Evolutionary conservation across 495 filamentous ascomycete species (phyloP), one percentile per base, ranked within the genome.

Genomic region (Xylaria curta): DNA sequence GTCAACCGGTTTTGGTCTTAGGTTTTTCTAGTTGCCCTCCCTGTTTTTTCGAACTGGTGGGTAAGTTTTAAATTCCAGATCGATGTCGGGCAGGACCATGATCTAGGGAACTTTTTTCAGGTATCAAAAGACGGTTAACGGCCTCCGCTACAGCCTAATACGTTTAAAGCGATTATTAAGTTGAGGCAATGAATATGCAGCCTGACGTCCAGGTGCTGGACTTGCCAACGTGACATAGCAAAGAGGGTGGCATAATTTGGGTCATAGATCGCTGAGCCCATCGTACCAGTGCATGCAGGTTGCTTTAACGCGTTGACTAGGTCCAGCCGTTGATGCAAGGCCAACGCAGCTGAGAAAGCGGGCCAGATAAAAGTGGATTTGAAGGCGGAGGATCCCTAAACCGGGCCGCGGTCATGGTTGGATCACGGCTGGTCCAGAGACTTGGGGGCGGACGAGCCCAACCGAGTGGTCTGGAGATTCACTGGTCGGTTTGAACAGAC

Each of bases 291-390:
- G 60, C 68, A 73, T 67, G 72, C 74, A 73, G 71, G 73, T 66
- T 69, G 60, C 38, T 70, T 66, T 61, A 53, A 71, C 54, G 69
- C 68, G 58, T 75, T 71, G 66, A 71, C 72, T 68, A 77, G 71
- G 72, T 71, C 78, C 74, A 79, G 71, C 76, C 72, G 73, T 78
- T 70, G 74, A 84, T 82, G 81, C 81, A 82, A 77, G 75, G 80
- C 80, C 81, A 84, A 71, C 82, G 73, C 78, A 77, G 54, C 77
- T 73, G 62, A 64, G 71, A 54, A 31, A 78, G 59, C 63, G 59
- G 75, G 61, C 49, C 60, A 68, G 62, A 59, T 47, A 66, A 70
- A 70, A 76, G 75, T 61, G 56, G 70, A 44, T 33, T 33, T 40
- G 58, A 42, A 26, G 60, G 47, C 33, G 64, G 70, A 68, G 64